These are phyloP conservation scores for Hypoxylon sp. DNA, from an alignment of 2,329 filamentous ascomycete genomes.

Conservation along the genomic window DNA sequence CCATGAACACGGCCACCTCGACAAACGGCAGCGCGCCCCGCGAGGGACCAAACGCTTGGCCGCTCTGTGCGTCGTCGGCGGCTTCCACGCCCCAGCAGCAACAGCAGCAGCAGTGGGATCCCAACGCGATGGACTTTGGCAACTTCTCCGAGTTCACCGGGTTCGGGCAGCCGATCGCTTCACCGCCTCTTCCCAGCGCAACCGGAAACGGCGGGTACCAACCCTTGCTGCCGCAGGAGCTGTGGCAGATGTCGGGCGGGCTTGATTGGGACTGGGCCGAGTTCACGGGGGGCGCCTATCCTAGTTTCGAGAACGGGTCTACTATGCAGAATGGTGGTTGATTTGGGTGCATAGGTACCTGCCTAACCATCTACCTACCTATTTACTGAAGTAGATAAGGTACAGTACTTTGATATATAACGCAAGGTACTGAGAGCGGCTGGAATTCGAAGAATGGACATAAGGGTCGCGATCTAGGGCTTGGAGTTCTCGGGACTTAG, in stretches of 20 bases:
- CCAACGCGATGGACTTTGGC: conserved; percentile 52
- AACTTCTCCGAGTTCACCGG: conserved; percentile 57
- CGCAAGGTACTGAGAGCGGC: neutral
- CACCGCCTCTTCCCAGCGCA: conserved; percentile 30
- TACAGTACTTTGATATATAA: too few relatives aligned
- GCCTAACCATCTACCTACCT: too few relatives aligned
- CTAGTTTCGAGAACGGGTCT: conserved; percentile 69
- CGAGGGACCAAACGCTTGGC: conserved; percentile 56
- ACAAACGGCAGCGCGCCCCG: conserved; percentile 56
- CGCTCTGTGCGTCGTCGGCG: conserved; percentile 37
- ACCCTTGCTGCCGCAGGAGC: conserved; percentile 88
- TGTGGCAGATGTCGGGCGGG: conserved; percentile 96
- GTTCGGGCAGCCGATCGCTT: conserved; percentile 50
- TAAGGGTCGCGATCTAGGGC: too few relatives aligned
- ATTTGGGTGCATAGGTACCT: too few relatives aligned
- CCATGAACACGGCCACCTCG: conserved; percentile 50
- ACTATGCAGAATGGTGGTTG: conserved; percentile 32
- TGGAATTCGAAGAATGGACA: too few relatives aligned
- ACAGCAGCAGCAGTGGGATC: conserved; percentile 52
- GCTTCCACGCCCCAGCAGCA: neutral
- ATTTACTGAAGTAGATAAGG: too few relatives aligned
- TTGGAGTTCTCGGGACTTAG: too few relatives aligned
- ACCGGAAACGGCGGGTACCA: conserved; percentile 60
- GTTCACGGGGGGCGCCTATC: conserved; percentile 71
- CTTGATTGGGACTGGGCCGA: conserved; percentile 87